Percentiles rank a stretch among this genome's conserved stretches.
Conservation (phyloP, 192 early-diverging fungal genomes). For the Spizellomyces sp. region DNA sequence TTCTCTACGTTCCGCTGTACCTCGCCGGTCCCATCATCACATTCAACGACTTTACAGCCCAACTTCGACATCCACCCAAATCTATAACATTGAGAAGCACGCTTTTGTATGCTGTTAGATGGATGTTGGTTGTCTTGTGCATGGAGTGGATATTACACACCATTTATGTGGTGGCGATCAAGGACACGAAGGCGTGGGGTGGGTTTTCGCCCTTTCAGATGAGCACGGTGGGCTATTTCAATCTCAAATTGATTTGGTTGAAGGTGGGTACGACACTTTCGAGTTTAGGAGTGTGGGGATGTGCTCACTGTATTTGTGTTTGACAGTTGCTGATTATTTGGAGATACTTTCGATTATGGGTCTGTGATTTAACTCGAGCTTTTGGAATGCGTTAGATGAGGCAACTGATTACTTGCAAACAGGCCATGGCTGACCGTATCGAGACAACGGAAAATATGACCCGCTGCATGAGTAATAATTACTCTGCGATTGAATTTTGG, state of each 20-base stretch:
- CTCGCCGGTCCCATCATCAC: slow-evolving; percentile 94
- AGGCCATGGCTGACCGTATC: slow-evolving; percentile 84
- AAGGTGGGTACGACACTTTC: slow-evolving; percentile 51
- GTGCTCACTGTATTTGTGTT: neutral
- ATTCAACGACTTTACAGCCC: slow-evolving; percentile 89
- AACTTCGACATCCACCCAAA: slow-evolving; percentile 49
- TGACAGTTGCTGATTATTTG: slow-evolving; percentile 86
- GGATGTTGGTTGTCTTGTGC: slow-evolving; percentile 60
- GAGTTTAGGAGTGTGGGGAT: neutral
- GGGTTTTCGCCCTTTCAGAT: slow-evolving; percentile 80
- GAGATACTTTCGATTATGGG: slow-evolving; percentile 96
- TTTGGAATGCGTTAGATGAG: too few relatives aligned
- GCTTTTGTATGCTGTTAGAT: slow-evolving; percentile 67
- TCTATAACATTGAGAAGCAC: slow-evolving; percentile 10
- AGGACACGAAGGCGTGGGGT: slow-evolving; percentile 82
- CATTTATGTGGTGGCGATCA: slow-evolving; percentile 89
- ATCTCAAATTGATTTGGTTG: slow-evolving; percentile 91
- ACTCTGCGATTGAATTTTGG: slow-evolving; percentile 93
- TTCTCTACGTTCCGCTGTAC: slow-evolving; percentile 90
- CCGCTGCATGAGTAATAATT: slow-evolving; percentile 95
- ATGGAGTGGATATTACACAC: slow-evolving; percentile 92
- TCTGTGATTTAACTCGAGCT: neutral
- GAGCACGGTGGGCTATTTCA: slow-evolving; percentile 85
- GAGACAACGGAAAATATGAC: slow-evolving; percentile 94
- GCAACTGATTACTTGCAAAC: neutral